Conservation (phyloP, 345 rosid species). For the Ceriops zippeliana region DNA sequence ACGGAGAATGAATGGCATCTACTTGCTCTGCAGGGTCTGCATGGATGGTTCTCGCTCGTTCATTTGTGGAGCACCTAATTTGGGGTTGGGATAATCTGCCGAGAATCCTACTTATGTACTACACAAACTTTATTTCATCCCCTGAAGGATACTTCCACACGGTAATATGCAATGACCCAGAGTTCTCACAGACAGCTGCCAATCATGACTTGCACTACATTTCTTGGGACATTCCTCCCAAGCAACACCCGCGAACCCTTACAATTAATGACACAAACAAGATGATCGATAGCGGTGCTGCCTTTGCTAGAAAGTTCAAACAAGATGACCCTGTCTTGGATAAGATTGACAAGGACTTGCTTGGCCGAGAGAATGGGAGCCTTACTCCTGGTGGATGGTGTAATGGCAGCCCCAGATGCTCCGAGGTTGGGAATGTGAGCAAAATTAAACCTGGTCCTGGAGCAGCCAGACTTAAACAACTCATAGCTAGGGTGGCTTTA, state of each 20-base stretch:
- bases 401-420: slow-evolving; percentile 62
- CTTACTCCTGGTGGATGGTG: slow-evolving; percentile 99
- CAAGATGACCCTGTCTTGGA: slow-evolving; percentile 56
- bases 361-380: slow-evolving; percentile 46
- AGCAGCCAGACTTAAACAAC: slow-evolving; percentile 57
- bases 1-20: background rate
- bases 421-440: slow-evolving; percentile 54
- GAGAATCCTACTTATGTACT: slow-evolving; percentile 85
- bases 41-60: slow-evolving; percentile 88
- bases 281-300: slow-evolving; percentile 77
- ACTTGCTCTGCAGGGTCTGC: slow-evolving; percentile 69
- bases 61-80: slow-evolving; percentile 79
- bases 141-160: slow-evolving; percentile 99
- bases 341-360: slow-evolving; percentile 65
- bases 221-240: slow-evolving; percentile 92
- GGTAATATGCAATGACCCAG: slow-evolving; percentile 85
- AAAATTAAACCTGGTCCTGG: slow-evolving; percentile 71
- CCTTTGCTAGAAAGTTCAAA: slow-evolving; percentile 84
- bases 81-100: slow-evolving; percentile 99
- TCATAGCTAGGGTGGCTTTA: slow-evolving; percentile 50
- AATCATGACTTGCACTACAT: slow-evolving; percentile 95
- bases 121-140: slow-evolving; percentile 90
- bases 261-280: slow-evolving; percentile 58
- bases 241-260: slow-evolving; percentile 83
- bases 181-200: slow-evolving; percentile 57